Percentiles rank a stretch among this genome's conserved stretches.
Evolutionary conservation across 208 protist species (phyloP).

Genomic region (Trypanosoma brucei): DNA sequence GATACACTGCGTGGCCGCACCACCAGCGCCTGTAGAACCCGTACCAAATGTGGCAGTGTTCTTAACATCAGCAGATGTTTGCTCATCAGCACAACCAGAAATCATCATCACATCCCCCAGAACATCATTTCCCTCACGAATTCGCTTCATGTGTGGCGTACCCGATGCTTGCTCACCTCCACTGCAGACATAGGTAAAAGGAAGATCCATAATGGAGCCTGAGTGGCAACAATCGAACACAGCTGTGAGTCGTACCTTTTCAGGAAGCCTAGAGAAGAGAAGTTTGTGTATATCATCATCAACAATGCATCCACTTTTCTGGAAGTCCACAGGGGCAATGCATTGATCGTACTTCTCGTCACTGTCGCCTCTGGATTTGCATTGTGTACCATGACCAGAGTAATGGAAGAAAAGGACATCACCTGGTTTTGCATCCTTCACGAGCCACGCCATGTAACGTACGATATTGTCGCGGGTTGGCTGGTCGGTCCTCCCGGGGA

Average conservation of each 20-base stretch:
- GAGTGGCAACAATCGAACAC: slow-evolving; percentile 92
- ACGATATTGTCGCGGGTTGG: slow-evolving; percentile 64
- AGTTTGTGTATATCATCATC: slow-evolving; percentile 73
- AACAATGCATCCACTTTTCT: slow-evolving; percentile 42
- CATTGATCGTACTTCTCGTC: slow-evolving; percentile 78
- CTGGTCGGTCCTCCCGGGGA: slow-evolving; percentile 32
- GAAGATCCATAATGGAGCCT: slow-evolving; percentile 75
- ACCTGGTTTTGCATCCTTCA: slow-evolving; percentile 53
- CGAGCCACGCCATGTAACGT: slow-evolving; percentile 71
- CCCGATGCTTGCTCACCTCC: slow-evolving; percentile 16
- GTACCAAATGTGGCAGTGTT: slow-evolving; percentile 46
- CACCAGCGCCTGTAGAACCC: slow-evolving; percentile 47
- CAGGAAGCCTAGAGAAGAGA: slow-evolving; percentile 40
- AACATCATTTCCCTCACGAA: slow-evolving; percentile 51
- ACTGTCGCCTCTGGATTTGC: slow-evolving; percentile 31
- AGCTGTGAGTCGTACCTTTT: slow-evolving; percentile 55
- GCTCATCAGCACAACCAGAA: slow-evolving; percentile 54
- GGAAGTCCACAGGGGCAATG: slow-evolving; percentile 65
- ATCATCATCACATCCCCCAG: slow-evolving; percentile 61
- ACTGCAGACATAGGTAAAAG: slow-evolving; percentile 48
- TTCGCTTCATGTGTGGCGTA: slow-evolving; percentile 54
- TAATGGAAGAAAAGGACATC: slow-evolving; percentile 83
- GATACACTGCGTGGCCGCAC: slow-evolving; percentile 62
- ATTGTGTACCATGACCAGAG: slow-evolving; percentile 76
- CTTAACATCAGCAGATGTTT: slow-evolving; percentile 61